Evolutionary conservation across 2,329 filamentous ascomycete species (phyloP), one percentile per base, ranked within the genome.

Genomic region (Lachnellula occidentalis): DNA sequence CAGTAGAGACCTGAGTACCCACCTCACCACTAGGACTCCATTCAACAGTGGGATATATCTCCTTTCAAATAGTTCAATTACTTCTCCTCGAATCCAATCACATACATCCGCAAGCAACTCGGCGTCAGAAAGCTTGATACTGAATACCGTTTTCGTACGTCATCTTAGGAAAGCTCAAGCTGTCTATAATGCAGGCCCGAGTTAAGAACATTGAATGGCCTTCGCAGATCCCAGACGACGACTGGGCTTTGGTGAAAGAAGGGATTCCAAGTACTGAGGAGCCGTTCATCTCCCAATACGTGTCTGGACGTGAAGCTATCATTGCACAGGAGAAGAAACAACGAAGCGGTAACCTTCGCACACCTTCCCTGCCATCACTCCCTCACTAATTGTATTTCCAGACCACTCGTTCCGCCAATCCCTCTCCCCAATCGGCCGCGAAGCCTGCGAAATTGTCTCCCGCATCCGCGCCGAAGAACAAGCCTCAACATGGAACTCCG

Each of bases 291-390:
- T 83, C 90, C 64, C 84, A 92, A 68, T 96, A 95, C 67, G 74
- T 95, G 39, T 73, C 82, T 43, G 90, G 90, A 21, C 82, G 92
- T 49, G 79, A 86, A 63, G 84, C 83, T 24, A 78, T 97, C 50
- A 87, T 96, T 54, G 78, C 78, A 17, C 81, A 95, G 67, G 94
- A 97, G 70, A 86, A 89, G 71, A 87, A 85, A 65, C 81, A 88
- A 66, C 84, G 92, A 56, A 91, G 90, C 69, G 91, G 90, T 88
- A 70, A 58, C 78, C 73, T 58, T 48, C 51, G 36, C 24, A 45
- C 53, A 45, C 49, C 37, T 21, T 34, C 31, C 46, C 37, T 12
- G 1, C 31, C 14, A 51, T 50, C 50, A 68, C 66, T 69, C 62
- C 46, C 67, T 68, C 41, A 68, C 41, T 52, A 15, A 68, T 51